A percentile compares a stretch with the other conserved stretches of the same genome.
These are phyloP conservation scores for Gnetum montanum DNA, from an alignment of 75 land plant species.

Conservation along the genomic window DNA sequence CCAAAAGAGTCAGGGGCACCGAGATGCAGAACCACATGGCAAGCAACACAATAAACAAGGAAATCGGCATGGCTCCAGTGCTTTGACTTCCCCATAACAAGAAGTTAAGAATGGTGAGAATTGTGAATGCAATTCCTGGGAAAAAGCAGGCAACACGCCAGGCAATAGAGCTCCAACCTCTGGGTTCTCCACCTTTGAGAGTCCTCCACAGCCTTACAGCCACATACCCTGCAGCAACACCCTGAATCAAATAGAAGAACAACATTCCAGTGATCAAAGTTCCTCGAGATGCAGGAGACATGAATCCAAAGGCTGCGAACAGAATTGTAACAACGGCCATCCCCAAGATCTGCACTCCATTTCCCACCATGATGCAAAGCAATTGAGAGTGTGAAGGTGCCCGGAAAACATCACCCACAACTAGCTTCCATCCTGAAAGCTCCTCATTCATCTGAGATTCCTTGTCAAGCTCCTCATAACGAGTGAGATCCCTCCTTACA, in stretches of 20 bases:
- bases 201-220: conserved; percentile 51
- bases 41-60: conserved; percentile 37
- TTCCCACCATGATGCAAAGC: conserved; percentile 47
- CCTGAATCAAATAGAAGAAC: conserved; percentile 46
- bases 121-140: conserved; percentile 49
- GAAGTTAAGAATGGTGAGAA: conserved; percentile 45
- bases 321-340: conserved; percentile 56
- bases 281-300: conserved; percentile 59
- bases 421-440: conserved; percentile 62
- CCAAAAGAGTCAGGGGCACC: conserved; percentile 45
- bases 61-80: conserved; percentile 56
- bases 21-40: conserved; percentile 55
- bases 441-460: conserved; percentile 67
- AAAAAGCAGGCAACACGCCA: conserved; percentile 67
- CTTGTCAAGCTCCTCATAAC: conserved; percentile 56
- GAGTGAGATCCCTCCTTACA: conserved; percentile 46
- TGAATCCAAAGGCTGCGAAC: conserved; percentile 62
- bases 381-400: conserved; percentile 32
- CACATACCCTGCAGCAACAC: conserved; percentile 54
- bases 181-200: conserved; percentile 28
- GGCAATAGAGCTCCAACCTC: conserved; percentile 46
- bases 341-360: conserved; percentile 53
- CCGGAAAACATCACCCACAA: conserved; percentile 58
- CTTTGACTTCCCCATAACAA: conserved; percentile 37
- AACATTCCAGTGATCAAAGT: conserved; percentile 55